Evolutionary conservation across 345 rosid genomes (phyloP).

Genomic region (Nephelium lappaceum): DNA sequence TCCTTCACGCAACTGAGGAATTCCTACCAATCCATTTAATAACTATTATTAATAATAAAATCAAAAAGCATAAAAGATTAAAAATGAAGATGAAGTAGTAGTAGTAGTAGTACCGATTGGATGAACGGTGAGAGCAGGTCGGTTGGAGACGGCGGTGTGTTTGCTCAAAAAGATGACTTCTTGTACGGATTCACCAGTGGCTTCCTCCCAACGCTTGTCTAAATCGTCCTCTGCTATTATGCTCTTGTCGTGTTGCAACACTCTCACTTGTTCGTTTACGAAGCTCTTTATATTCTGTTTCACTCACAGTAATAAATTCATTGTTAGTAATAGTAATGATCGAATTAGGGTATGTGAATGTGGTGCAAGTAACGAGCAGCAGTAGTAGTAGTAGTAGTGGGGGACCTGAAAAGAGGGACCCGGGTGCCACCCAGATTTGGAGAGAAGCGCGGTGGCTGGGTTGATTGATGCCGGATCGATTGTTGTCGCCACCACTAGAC

Average conservation of each 20-base stretch:
- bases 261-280: slow-evolving; percentile 53
- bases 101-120: slow-evolving; percentile 59
- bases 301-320: neutral
- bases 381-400: neutral
- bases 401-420: slow-evolving; percentile 56
- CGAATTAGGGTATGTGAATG: neutral
- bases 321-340: neutral
- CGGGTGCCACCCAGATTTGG: slow-evolving; percentile 70
- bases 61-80: neutral
- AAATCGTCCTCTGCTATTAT: slow-evolving; percentile 79
- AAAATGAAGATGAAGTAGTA: neutral
- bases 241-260: slow-evolving; percentile 63
- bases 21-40: slow-evolving; percentile 42
- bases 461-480: slow-evolving; percentile 87
- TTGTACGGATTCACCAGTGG: slow-evolving; percentile 72
- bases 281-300: slow-evolving; percentile 66
- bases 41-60: neutral
- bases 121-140: slow-evolving; percentile 89
- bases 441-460: slow-evolving; percentile 74
- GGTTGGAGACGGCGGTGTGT: slow-evolving; percentile 89
- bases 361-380: neutral
- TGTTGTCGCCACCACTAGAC: slow-evolving; percentile 75
- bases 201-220: slow-evolving; percentile 84
- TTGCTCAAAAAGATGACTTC: slow-evolving; percentile 90
- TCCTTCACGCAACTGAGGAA: slow-evolving; percentile 81